Base-by-base conservation (phyloP, 768 basidiomycete species). In the Calocera viscosa region DNA sequence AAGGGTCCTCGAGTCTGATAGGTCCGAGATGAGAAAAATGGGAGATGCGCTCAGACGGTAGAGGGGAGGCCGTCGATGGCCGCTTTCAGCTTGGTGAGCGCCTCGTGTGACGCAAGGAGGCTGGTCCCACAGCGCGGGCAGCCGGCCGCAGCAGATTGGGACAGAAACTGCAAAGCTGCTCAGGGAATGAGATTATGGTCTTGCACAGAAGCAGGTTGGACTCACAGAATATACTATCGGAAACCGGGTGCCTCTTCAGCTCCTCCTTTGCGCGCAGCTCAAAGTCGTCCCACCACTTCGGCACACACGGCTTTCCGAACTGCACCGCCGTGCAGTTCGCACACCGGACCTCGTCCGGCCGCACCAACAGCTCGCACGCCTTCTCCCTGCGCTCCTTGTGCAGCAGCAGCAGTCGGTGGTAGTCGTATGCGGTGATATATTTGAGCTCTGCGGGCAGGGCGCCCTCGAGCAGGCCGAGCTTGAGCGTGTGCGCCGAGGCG, bases 221-320 rank as follows among this genome's bases (percentile, higher is more conserved):
- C 80, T 76, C 74, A 86, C 77, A 78, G 72, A 89, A 88, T 39
- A 90, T 80, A 49, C 81, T 77, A 28, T 82, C 82, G 19, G 84
- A 81, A 66, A 82, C 81, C 40, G 87, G 87, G 47, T 85, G 77
- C 60, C 73, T 71, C 28, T 75, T 75, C 66, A 90, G 75, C 72
- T 89, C 88, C 72, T 81, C 80, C 71, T 72, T 81, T 39, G 86
- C 88, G 67, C 77, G 72, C 72, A 72, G 80, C 73, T 82, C 80
- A 71, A 83, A 90, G 68, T 83, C 82, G 24, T 73, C 72, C 88
- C 87, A 90, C 88, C 87, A 89, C 73, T 80, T 81, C 24, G 89
- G 88, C 3, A 80, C 78, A 3, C 77, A 77, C 64, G 79, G 76
- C 1, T 79, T 77, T 69, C 41, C 76, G 74, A 77, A 78, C 66